Evolutionary conservation across 2,329 filamentous ascomycete species (phyloP).

Genomic region (Fusarium buharicum): DNA sequence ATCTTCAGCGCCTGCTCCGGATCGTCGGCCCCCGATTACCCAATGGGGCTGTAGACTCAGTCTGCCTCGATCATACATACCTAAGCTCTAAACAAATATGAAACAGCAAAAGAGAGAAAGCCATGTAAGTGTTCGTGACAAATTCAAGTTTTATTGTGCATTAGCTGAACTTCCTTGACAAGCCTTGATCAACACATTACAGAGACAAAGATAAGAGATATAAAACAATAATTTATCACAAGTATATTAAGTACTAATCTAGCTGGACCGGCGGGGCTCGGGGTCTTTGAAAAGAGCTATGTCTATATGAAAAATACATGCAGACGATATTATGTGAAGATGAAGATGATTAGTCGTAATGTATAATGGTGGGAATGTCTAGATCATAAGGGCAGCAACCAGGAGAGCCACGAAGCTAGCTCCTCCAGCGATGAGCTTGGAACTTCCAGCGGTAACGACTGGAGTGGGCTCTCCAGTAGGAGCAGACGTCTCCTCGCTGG

Average conservation of each 20-base stretch:
- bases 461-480: conserved; percentile 13
- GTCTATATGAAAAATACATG: background rate
- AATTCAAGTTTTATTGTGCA: no score
- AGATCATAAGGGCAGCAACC: conserved; percentile 21
- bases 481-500: conserved; percentile 1
- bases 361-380: background rate
- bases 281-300: background rate
- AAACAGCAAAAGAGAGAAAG: no score
- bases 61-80: background rate
- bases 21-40: background rate
- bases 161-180: background rate
- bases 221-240: background rate
- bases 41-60: background rate
- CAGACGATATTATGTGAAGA: background rate
- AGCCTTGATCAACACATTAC: no score
- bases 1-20: conserved; percentile 2
- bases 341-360: background rate
- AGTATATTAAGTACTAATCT: conserved; percentile 8
- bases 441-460: conserved; percentile 19
- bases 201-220: no score
- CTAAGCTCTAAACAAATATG: no score
- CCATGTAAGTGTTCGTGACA: background rate
- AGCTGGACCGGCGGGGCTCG: background rate
- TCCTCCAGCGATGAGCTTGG: conserved; percentile 21
- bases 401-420: conserved; percentile 16